phyloP scores from a whole-genome alignment of 2,329 filamentous ascomycete genomes.

The Verticillium zaregamsianum region DNA sequence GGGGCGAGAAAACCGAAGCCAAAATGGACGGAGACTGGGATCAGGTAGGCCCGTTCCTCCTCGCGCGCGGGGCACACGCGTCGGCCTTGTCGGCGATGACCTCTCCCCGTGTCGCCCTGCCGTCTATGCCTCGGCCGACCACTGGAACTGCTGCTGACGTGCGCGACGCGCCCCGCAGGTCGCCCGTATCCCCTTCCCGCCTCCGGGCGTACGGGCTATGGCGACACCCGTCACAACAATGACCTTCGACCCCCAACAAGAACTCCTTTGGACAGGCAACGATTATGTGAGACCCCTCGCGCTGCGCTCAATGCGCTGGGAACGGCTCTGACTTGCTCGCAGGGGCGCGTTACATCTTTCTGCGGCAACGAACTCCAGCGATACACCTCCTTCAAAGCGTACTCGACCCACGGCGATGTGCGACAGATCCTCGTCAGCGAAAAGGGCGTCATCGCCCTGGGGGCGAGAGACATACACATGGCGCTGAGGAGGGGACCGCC shows the following conservation, averaged over 20 bases:
- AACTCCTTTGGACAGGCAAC: constrained; percentile 90
- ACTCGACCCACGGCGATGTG: constrained; percentile 72
- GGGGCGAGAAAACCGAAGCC: constrained; percentile 31
- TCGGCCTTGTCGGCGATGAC: neutral
- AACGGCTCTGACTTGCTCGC: constrained; percentile 17
- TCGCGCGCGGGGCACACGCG: neutral
- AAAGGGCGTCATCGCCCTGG: constrained; percentile 82
- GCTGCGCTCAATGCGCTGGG: neutral
- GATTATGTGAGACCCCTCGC: constrained; percentile 62
- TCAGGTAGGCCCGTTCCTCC: constrained; percentile 45
- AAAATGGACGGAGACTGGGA: constrained; percentile 67
- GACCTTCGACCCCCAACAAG: constrained; percentile 84
- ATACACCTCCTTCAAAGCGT: constrained; percentile 87
- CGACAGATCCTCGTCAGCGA: constrained; percentile 90
- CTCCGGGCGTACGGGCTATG: constrained; percentile 66
- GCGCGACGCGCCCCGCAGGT: constrained; percentile 48
- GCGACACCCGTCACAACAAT: constrained; percentile 72
- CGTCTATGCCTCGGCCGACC: neutral
- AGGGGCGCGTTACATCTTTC: constrained; percentile 89
- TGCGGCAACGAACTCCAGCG: constrained; percentile 78
- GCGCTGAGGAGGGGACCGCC: constrained; percentile 76
- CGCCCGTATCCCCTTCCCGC: constrained; percentile 75
- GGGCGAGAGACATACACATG: constrained; percentile 81
- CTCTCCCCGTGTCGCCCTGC: constrained; percentile 3
- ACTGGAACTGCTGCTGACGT: constrained; percentile 5